These are phyloP conservation scores for Phellopilus nigrolimitatus DNA, from an alignment of 1,284 basidiomycete genomes.

Conservation along the genomic window DNA sequence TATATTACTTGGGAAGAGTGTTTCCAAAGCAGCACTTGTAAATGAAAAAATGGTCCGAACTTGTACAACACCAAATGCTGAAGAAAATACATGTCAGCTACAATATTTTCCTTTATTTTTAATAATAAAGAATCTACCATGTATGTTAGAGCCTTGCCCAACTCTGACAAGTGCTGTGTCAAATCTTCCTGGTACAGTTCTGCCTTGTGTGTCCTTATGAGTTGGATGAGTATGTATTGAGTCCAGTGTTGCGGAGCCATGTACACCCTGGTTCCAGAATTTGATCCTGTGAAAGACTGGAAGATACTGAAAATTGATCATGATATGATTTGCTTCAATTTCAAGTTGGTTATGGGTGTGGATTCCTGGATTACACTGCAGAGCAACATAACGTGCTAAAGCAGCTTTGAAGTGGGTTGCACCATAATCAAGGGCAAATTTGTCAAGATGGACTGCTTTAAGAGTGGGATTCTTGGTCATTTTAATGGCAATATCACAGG, in stretches of 20 bases:
- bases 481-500: background rate
- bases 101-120: too few species aligned
- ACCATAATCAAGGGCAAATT: background rate
- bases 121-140: background rate
- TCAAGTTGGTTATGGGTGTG: background rate
- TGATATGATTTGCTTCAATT: background rate
- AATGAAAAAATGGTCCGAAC: constrained; percentile 26
- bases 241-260: background rate
- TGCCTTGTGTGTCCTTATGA: background rate
- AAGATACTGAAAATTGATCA: background rate
- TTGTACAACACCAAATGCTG: constrained; percentile 25
- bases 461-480: background rate
- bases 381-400: background rate
- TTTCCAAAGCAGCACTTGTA: constrained; percentile 10
- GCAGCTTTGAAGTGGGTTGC: background rate
- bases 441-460: background rate
- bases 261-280: background rate
- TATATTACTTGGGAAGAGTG: constrained; percentile 5
- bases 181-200: background rate
- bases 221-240: background rate
- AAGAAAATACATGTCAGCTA: too few species aligned
- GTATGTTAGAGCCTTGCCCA: background rate
- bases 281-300: background rate
- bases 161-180: constrained; percentile 1
- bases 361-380: background rate